These are phyloP conservation scores for Iris macrosiphon DNA, from an alignment of 106 monocot species.

Conservation along the genomic window DNA sequence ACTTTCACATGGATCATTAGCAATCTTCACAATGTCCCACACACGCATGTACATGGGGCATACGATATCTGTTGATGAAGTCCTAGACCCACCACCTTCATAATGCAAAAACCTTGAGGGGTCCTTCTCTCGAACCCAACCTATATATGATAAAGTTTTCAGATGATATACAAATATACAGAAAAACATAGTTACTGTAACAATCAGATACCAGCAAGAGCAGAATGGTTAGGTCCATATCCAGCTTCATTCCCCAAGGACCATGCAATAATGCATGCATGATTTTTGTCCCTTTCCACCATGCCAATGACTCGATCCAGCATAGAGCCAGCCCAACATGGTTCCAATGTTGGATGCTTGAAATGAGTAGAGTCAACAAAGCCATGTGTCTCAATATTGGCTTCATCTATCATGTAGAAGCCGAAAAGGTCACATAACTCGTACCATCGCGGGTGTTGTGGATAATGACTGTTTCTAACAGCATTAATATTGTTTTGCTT, in stretches of 20 bases:
- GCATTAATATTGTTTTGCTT: slow-evolving; percentile 96
- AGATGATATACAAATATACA: background rate
- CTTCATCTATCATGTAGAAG: slow-evolving; percentile 94
- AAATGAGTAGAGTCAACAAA: slow-evolving; percentile 58
- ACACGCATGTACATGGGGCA: slow-evolving; percentile 99
- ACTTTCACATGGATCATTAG: slow-evolving; percentile 67
- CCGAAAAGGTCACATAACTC: slow-evolving; percentile 98
- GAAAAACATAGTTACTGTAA: background rate
- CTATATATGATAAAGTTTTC: slow-evolving; percentile 24
- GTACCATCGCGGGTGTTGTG: slow-evolving; percentile 96
- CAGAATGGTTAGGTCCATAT: slow-evolving; percentile 96
- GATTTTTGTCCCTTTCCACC: slow-evolving; percentile 98
- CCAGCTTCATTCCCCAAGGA: slow-evolving; percentile 96
- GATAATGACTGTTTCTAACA: slow-evolving; percentile 99
- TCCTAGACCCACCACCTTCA: slow-evolving; percentile 96
- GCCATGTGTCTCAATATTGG: slow-evolving; percentile 98
- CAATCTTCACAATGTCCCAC: slow-evolving; percentile 90
- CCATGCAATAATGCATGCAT: slow-evolving; percentile 93
- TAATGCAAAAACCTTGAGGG: slow-evolving; percentile 82
- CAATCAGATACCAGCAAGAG: slow-evolving; percentile 65
- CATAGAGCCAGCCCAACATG: slow-evolving; percentile 80
- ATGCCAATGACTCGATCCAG: slow-evolving; percentile 88
- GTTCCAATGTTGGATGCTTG: slow-evolving; percentile 82
- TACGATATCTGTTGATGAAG: slow-evolving; percentile 95
- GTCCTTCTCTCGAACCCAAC: slow-evolving; percentile 90